Evolutionary conservation across 2,329 filamentous ascomycete species (phyloP), one percentile per base, ranked within the genome.

Genomic region (Curvularia sp.): DNA sequence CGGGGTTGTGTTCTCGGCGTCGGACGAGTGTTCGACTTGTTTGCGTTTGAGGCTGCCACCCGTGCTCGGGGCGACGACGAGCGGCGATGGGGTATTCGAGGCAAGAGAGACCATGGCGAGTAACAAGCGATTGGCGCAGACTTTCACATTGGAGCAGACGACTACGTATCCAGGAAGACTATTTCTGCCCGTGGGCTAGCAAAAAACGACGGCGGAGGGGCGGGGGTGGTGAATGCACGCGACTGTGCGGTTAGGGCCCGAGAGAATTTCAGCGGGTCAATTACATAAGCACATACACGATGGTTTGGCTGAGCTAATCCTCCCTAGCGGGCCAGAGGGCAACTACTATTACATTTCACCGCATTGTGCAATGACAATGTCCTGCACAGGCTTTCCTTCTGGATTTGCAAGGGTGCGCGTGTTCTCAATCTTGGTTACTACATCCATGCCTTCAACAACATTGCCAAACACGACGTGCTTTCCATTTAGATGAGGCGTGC

Each of bases 401-500:
- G 83, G 80, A 64, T 87, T 85, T 4, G 66, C 63, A 10, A 72
- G 25, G 3, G 89, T 91, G 9, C 94, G 89, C 30, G 92, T 95
- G 61, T 90, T 89, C 82, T 98, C 94, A 79, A 99, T 90, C 86
- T 96, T 98, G 67, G 83, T 85, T 42, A 98, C 91, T 5, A 97
- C 87, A 59, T 97, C 92, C 86, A 97, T 89, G 36, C 94, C 93
- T 39, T 93, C 91, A 43, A 92, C 83, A 1, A 98, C 94, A 75
- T 91, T 89, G 49, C 95, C 95, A 70, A 98, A 98, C 18, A 98
- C 93, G 55, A 97, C 93, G 77, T 99, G 95, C 80, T 98, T 98
- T 73, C 86, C 86, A 78, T 98, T 90, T 25, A 99, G 81, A 74
- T 96, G 96, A 1, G 92, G 92, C 0, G 94, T 95, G 5, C 90